Evolutionary conservation across 257 asterid genomes (phyloP), one percentile per base, ranked within the genome.

Genomic region (Nicotiana sylvestris): DNA sequence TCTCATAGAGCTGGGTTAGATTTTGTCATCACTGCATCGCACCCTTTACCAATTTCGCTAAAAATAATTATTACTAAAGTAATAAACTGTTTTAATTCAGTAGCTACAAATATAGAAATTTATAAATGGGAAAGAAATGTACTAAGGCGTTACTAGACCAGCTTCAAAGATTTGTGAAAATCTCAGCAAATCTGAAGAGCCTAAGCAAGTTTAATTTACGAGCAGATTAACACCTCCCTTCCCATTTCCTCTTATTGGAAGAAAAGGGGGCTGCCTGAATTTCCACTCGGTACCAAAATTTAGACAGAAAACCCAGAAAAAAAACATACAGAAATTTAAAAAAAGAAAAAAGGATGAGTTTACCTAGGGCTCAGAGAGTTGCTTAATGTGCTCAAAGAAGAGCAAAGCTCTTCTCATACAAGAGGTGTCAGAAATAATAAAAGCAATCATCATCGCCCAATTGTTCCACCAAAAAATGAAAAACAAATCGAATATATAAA

Each of bases 101-200:
- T 39, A 39, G 46, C 46, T 1, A 6, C 2, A 39, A 30, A 29
- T 5, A 2, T 16, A 25, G 0, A 35, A 66, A 8, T 4, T 66
- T 5, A 18, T 35, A 35, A 5, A 5, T 15, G 6, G 1, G 39
- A 2, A 4, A 3, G 0, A 80, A 35, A 81, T 91, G 92, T 93
- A 11, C 90, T 89, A 74, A 51, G 46, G 96, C 94, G 51, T 84
- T 91, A 92, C 95, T 91, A 92, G 93, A 90, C 93, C 92, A 87
- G 93, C 92, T 89, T 93, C 96, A 90, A 77, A 82, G 65, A 86
- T 30, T 9, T 0, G 13, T 6, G 25, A 6, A 70, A 33, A 82
- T 46, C 90, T 93, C 95, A 88, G 95, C 95, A 90, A 90, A 86
- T 91, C 97, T 92, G 95, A 92, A 93, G 93, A 91, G 95, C 95